phyloP scores from a whole-genome alignment of 139 green algal genomes.

The Haematococcus lacustris region DNA sequence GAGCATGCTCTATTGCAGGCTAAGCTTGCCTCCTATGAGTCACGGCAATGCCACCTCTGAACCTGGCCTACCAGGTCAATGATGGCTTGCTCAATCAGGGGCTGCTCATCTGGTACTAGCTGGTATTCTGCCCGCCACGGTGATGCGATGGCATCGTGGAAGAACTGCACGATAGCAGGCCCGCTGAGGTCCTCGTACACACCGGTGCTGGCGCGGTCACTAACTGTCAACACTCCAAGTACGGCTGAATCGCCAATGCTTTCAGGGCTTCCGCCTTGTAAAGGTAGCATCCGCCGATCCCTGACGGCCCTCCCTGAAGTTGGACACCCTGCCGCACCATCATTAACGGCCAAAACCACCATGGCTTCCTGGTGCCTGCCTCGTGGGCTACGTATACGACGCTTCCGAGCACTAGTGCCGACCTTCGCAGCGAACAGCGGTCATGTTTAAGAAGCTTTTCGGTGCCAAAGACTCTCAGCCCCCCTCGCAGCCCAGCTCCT shows the following conservation, averaged over 20 bases:
- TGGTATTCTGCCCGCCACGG: conserved; percentile 69
- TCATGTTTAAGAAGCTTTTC: conserved; percentile 44
- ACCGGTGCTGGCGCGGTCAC: conserved; percentile 69
- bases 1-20: too few relatives aligned
- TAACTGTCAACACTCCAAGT: conserved; percentile 83
- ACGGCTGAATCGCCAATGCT: conserved; percentile 50
- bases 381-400: too few relatives aligned
- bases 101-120: conserved; percentile 75
- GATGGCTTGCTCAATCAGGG: conserved; percentile 70
- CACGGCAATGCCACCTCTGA: too few relatives aligned
- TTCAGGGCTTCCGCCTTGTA: conserved; percentile 27
- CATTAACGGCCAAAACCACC: too few relatives aligned
- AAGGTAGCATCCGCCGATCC: too few relatives aligned
- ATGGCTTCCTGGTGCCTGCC: too few relatives aligned
- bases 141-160: conserved; percentile 72
- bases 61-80: conserved; percentile 72
- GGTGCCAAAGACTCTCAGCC: conserved; percentile 13
- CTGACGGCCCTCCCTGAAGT: too few relatives aligned
- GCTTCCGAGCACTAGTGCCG: too few relatives aligned
- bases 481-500: conserved; percentile 10
- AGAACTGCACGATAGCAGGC: conserved; percentile 81
- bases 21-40: too few relatives aligned
- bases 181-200: conserved; percentile 81
- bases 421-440: too few relatives aligned
- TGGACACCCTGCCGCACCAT: too few relatives aligned